Base-by-base conservation (phyloP, 331 rosid species). In the Phaseolus coccineus region DNA sequence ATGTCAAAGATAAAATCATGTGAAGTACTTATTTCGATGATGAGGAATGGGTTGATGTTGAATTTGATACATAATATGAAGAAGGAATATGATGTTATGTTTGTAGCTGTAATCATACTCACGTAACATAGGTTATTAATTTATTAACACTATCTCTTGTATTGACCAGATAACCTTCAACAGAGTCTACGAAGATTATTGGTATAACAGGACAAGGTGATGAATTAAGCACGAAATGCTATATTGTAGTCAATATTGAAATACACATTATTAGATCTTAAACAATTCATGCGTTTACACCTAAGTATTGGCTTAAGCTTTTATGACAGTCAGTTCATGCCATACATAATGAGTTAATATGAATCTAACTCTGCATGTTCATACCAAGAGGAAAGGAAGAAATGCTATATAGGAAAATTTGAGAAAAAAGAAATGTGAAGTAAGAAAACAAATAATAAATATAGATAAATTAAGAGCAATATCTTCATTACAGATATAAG, bases 361-460 rank as follows among this genome's bases (percentile, higher is more conserved):
- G 67, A 58, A 59, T 57, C 65, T 40, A 31, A 55, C 35, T 47
- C 65, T 64, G 9, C 46, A 40, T 40, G 67, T 19, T 39, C 39
- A 51, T 12, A n/a, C 5, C 19, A 48, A 59, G 19, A 69, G 24
- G 31, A 52, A 81, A 59, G 40, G 4, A 22, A 40, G 6, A 71
- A 13, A 71, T 14, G 42, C 6, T 52, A 59, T 40, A 62, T 72
- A 5, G 66, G 51, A 14, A 77, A 77, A 81, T 58, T 13, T 53
- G 37, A 69, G 47, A 35, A 22, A 25, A 33, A 40, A 8, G 7
- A 67, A 40, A 13, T 2, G 8, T 2, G 11, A 57, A 52, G 62
- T 1, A 19, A 37, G 69, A 59, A 72, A 79, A 19, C 33, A 39
- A 27, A 62, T 19, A 56, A 31, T 14, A 3, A 47, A 68, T 16